A percentile compares a stretch with the other conserved stretches of the same genome.
Evolutionary conservation across 2,329 filamentous ascomycete genomes (phyloP).

Genomic region (Claviceps purpurea): DNA sequence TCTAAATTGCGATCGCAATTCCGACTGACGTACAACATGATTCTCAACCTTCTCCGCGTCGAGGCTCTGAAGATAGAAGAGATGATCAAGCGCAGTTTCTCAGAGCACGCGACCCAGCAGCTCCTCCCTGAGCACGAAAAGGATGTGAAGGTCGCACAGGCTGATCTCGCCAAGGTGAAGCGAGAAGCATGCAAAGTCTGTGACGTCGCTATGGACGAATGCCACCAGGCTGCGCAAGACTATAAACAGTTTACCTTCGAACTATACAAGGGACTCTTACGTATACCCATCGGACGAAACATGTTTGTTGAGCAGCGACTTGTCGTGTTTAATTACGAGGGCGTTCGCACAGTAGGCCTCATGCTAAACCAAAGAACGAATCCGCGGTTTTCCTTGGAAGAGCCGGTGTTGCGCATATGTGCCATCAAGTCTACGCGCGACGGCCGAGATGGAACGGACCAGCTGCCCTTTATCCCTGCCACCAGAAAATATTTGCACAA

Average conservation of each 20-base stretch:
- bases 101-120: constrained; percentile 92
- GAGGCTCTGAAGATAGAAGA: constrained; percentile 97
- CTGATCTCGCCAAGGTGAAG: constrained; percentile 80
- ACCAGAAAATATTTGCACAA: constrained; percentile 56
- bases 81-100: constrained; percentile 99
- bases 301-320: constrained; percentile 66
- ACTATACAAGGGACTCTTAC: constrained; percentile 61
- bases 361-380: constrained; percentile 63
- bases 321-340: constrained; percentile 75
- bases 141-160: constrained; percentile 81
- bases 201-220: constrained; percentile 64
- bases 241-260: constrained; percentile 70
- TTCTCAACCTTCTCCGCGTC: constrained; percentile 84
- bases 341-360: constrained; percentile 69
- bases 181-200: constrained; percentile 73
- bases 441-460: constrained; percentile 65
- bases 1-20: constrained; percentile 95
- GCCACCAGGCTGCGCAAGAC: constrained; percentile 69
- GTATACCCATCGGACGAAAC: constrained; percentile 69
- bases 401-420: constrained; percentile 62
- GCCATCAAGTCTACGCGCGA: constrained; percentile 59
- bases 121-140: constrained; percentile 91
- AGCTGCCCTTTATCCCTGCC: constrained; percentile 66
- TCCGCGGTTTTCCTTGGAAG: constrained; percentile 39
- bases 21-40: constrained; percentile 98